Percentiles rank a stretch among this genome's conserved stretches.
These are phyloP conservation scores for Colletotrichum euphorbiae DNA, from an alignment of 2,329 filamentous ascomycete species.

Conservation along the genomic window DNA sequence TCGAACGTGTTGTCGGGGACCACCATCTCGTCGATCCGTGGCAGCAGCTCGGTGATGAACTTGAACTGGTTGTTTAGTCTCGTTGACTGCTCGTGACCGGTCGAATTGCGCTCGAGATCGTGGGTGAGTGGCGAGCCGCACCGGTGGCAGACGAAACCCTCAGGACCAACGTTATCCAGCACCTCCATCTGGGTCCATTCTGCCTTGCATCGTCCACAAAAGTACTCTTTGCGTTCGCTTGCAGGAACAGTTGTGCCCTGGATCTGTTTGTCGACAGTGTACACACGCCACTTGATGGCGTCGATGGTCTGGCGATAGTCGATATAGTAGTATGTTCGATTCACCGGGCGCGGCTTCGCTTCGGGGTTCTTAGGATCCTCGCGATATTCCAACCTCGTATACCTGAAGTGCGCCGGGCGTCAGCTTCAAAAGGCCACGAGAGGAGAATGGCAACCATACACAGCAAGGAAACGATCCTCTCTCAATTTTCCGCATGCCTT, in stretches of 20 bases:
- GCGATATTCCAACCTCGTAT: slow-evolving; percentile 38
- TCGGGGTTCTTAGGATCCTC: slow-evolving; percentile 55
- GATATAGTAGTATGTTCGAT: slow-evolving; percentile 96
- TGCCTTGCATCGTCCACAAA: slow-evolving; percentile 82
- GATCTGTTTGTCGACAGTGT: slow-evolving; percentile 87
- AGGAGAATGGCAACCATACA: slow-evolving; percentile 64
- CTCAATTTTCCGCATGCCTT: slow-evolving; percentile 87
- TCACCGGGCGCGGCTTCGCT: slow-evolving; percentile 83
- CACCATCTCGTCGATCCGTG: slow-evolving; percentile 78
- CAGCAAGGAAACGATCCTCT: slow-evolving; percentile 86
- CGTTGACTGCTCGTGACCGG: slow-evolving; percentile 78
- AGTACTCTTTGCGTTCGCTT: slow-evolving; percentile 91
- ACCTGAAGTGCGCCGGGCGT: slow-evolving; percentile 20
- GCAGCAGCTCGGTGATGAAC: slow-evolving; percentile 80
- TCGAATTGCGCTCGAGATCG: slow-evolving; percentile 74
- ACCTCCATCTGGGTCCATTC: slow-evolving; percentile 94
- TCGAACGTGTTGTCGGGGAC: slow-evolving; percentile 83
- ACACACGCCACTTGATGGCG: slow-evolving; percentile 94
- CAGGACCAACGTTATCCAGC: slow-evolving; percentile 76
- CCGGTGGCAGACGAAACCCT: slow-evolving; percentile 85
- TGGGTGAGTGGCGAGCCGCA: slow-evolving; percentile 75
- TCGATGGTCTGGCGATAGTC: slow-evolving; percentile 95
- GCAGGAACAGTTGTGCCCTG: slow-evolving; percentile 85
- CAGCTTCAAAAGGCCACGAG: slow-evolving; percentile 2
- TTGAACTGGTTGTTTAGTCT: slow-evolving; percentile 83